Evolutionary conservation across 257 asterid genomes (phyloP), one percentile per base, ranked within the genome.

Genomic region (Nicotiana obtusifolia): DNA sequence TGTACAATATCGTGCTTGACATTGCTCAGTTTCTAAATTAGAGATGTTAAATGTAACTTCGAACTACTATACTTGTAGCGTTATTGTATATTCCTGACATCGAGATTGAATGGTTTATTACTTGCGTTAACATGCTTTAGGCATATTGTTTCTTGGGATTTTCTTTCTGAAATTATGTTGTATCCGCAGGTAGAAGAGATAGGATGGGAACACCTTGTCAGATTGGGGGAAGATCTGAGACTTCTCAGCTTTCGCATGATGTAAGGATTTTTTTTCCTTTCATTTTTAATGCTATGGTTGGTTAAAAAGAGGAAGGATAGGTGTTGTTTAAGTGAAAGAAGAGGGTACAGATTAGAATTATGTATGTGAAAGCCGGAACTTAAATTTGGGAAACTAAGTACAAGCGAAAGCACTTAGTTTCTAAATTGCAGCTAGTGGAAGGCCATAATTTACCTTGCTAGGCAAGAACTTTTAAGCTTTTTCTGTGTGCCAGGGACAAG

Each of bases 191-290:
- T 92, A 68, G 97, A 94, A 85, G 96, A 94, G 89, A 87, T 94
- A 83, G 97, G 98, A 83, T 94, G 97, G 97, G 95, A 88, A 83
- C 89, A 86, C 84, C 88, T 94, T 33, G 86, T 94, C 83, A 91
- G 82, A 81, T 64, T 92, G 89, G 89, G 90, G 26, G 92, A 91
- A 24, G 93, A 92, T 88, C 85, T 92, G 26, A 89, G 82, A 15
- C 82, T 80, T 83, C 90, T 94, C 86, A 90, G 88, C 86, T 91
- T 94, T 60, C 93, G 89, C 19, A 19, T 91, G 68, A 66, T 82
- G 98, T 92, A 88, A 83, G 97, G 49, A 30, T 30, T 30, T 30
- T 3, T 30, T 30, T 52, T 31, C 35, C 35, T 5, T 35, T 6
- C 41, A 67, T 30, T 24, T 2, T 61, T 76, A n/a, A 49, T 11